Conservation (phyloP, 331 rosid species). For the Arachis monticola region DNA sequence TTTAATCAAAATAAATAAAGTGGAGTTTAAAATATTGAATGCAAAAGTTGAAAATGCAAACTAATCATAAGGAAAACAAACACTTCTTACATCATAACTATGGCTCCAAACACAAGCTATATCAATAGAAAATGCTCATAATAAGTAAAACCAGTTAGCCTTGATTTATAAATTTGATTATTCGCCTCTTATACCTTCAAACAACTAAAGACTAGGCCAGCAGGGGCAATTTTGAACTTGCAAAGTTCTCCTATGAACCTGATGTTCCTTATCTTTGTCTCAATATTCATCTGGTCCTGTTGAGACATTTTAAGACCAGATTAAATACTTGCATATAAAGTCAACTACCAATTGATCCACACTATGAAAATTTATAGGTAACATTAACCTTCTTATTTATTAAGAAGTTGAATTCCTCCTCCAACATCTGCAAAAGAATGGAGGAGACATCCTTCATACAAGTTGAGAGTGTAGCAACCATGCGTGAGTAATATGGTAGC, state of each 20-base stretch:
- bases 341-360: slow-evolving; percentile 1
- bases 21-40: slow-evolving; percentile 19
- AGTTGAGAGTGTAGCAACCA: slow-evolving; percentile 95
- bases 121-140: slow-evolving; percentile 1
- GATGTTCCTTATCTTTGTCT: slow-evolving; percentile 93
- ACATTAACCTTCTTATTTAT: slow-evolving; percentile 88
- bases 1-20: not conserved
- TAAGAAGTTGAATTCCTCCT: slow-evolving; percentile 96
- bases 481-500: slow-evolving; percentile 91
- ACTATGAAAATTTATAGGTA: not conserved
- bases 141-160: slow-evolving; percentile 1
- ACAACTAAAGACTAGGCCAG: slow-evolving; percentile 93
- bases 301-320: slow-evolving; percentile 36
- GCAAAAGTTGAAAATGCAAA: slow-evolving; percentile 9
- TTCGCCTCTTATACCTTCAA: slow-evolving; percentile 74
- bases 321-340: slow-evolving; percentile 35
- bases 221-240: slow-evolving; percentile 90
- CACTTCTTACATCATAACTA: slow-evolving; percentile 2
- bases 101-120: slow-evolving; percentile 24
- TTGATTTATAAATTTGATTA: slow-evolving; percentile 23
- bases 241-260: slow-evolving; percentile 99
- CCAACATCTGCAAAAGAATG: slow-evolving; percentile 87
- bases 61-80: slow-evolving; percentile 26
- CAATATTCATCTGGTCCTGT: slow-evolving; percentile 99
- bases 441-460: slow-evolving; percentile 97